These are phyloP conservation scores for Salix purpurea DNA, from an alignment of 345 rosid species.

Conservation along the genomic window DNA sequence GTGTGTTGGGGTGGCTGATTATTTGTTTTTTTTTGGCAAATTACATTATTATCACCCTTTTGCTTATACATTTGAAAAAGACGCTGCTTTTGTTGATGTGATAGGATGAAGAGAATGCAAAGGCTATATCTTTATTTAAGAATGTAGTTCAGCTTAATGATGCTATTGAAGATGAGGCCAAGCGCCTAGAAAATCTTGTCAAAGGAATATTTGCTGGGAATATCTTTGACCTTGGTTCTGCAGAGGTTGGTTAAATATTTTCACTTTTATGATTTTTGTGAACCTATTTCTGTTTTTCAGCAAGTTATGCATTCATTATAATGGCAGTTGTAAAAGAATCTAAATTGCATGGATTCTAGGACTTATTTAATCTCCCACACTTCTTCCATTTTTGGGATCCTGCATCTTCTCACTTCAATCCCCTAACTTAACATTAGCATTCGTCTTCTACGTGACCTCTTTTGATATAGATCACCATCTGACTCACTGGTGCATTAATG, in stretches of 20 bases:
- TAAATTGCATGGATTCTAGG: not conserved
- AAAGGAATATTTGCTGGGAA: conserved; percentile 97
- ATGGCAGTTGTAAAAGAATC: not conserved
- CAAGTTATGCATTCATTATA: not conserved
- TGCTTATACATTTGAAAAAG: not conserved
- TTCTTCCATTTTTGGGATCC: not conserved
- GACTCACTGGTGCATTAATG: not conserved
- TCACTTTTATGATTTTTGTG: conserved; percentile 5
- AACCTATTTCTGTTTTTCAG: not conserved
- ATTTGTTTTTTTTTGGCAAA: not conserved
- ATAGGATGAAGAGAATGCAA: conserved; percentile 97
- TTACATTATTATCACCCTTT: not conserved
- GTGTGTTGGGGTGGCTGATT: not conserved
- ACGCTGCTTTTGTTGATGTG: conserved; percentile 8
- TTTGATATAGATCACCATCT: not conserved
- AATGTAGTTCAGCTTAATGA: conserved; percentile 71
- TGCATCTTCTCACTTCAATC: not conserved
- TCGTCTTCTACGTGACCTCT: not conserved
- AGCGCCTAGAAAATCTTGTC: conserved; percentile 66
- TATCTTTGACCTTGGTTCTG: conserved; percentile 96
- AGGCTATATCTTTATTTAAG: conserved; percentile 80
- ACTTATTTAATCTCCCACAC: not conserved
- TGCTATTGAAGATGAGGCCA: conserved; percentile 60
- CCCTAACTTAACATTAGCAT: not conserved
- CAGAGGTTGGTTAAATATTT: conserved; percentile 51